phyloP scores from a whole-genome alignment of 2,329 filamentous ascomycete species.

The Sphaerulina musiva region DNA sequence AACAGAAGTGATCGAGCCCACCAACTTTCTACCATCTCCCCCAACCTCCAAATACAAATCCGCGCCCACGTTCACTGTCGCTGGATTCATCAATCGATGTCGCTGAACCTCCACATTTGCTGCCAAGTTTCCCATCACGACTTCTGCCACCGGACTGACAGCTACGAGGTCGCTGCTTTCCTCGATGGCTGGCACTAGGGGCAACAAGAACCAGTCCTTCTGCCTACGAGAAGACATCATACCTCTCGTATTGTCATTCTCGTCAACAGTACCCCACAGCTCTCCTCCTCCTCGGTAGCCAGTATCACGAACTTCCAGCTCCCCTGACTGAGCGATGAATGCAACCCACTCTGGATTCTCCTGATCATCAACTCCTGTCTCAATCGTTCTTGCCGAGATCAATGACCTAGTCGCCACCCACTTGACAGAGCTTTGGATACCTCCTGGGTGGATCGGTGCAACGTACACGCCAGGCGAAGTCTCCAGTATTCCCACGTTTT shows the following conservation, averaged over 20 bases:
- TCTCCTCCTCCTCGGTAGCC: not conserved
- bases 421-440: not conserved
- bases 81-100: not conserved
- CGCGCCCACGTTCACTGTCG: not conserved
- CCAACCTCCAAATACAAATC: not conserved
- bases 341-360: not conserved
- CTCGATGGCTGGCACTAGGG: not conserved
- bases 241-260: not conserved
- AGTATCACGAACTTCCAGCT: not conserved
- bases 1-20: not conserved
- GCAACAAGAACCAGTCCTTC: not conserved
- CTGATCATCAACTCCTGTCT: not conserved
- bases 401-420: not conserved
- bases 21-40: not conserved
- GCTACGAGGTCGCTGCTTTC: not conserved
- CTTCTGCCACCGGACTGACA: not conserved
- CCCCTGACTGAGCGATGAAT: not conserved
- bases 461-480: not conserved
- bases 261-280: not conserved
- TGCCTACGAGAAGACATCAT: not conserved
- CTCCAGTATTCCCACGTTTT: not conserved
- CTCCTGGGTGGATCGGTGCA: not conserved
- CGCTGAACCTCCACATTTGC: not conserved
- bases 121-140: not conserved
- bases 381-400: not conserved